Evolutionary conservation across 139 green algal species (phyloP).

Genomic region (Micractinium sp.): DNA sequence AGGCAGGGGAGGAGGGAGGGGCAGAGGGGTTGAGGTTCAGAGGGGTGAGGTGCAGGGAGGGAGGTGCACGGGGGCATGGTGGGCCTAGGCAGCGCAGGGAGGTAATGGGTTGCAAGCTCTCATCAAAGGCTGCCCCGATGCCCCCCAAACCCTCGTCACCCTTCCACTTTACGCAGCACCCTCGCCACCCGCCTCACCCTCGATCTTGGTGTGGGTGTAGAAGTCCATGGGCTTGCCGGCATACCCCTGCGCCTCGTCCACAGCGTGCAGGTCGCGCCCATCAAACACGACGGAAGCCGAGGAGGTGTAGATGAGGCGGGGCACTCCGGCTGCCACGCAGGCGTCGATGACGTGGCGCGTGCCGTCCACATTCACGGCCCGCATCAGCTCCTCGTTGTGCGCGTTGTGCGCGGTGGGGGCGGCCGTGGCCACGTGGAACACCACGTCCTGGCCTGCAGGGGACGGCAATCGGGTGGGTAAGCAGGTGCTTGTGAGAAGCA

Average conservation of each 20-base stretch:
- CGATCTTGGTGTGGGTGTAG: slow-evolving; percentile 87
- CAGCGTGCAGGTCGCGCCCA: slow-evolving; percentile 69
- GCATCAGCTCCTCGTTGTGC: slow-evolving; percentile 82
- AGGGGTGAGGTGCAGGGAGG: background rate
- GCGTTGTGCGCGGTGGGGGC: slow-evolving; percentile 79
- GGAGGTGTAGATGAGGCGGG: slow-evolving; percentile 34
- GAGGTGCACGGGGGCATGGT: background rate
- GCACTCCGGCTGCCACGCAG: slow-evolving; percentile 60
- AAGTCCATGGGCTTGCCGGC: slow-evolving; percentile 80
- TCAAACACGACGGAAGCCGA: slow-evolving; percentile 85
- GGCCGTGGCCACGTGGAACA: slow-evolving; percentile 90
- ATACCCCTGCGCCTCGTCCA: slow-evolving; percentile 78
- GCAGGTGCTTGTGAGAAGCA: too few species aligned
- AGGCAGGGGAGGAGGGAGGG: background rate
- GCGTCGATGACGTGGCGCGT: slow-evolving; percentile 82
- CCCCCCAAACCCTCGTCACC: too few species aligned
- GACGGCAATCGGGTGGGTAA: too few species aligned
- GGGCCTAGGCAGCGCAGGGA: background rate
- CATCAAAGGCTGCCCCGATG: too few species aligned
- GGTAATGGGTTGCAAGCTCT: background rate
- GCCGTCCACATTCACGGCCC: slow-evolving; percentile 86
- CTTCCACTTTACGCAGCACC: background rate
- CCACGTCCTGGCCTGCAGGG: slow-evolving; percentile 65
- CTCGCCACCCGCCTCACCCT: slow-evolving; percentile 4
- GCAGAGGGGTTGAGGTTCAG: too few species aligned